Conservation (phyloP, 257 asterid species). For the Misopates orontium region DNA sequence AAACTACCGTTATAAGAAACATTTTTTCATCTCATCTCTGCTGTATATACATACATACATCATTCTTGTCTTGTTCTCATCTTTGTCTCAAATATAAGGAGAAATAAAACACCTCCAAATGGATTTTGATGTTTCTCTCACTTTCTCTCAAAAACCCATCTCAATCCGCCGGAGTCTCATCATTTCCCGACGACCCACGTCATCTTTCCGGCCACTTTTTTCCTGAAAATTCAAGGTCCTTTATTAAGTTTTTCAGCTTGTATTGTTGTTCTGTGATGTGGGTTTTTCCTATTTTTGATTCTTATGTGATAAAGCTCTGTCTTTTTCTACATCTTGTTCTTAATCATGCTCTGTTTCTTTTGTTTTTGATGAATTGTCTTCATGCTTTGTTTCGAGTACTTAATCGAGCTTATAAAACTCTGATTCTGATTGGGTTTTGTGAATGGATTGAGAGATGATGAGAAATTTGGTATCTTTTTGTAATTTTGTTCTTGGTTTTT, state of each 20-base stretch:
- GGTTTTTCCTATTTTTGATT: constrained; percentile 16
- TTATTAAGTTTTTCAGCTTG: not conserved
- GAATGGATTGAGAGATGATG: constrained; percentile 7
- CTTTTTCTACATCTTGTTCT: not conserved
- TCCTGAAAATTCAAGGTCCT: constrained; percentile 35
- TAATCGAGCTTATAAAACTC: not conserved
- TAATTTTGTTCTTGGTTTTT: constrained; percentile 26
- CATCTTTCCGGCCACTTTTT: constrained; percentile 38
- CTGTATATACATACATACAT: too few species aligned
- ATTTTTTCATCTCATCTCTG: too few species aligned
- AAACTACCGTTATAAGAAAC: too few species aligned
- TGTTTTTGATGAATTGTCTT: too few species aligned
- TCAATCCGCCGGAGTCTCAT: constrained; percentile 24
- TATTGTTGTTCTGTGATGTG: not conserved
- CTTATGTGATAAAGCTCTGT: not conserved
- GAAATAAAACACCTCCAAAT: constrained; percentile 28
- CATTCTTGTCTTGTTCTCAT: too few species aligned
- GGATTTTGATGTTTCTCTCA: constrained; percentile 39
- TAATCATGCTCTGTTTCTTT: too few species aligned
- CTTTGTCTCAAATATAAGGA: constrained; percentile 23
- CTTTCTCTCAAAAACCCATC: constrained; percentile 37
- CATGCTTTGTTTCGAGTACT: not conserved
- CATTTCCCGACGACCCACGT: constrained; percentile 39
- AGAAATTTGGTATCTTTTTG: constrained; percentile 9
- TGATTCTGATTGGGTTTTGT: not conserved